These are phyloP conservation scores for Thelephora ganbajun DNA, from an alignment of 768 basidiomycete genomes.

Conservation along the genomic window DNA sequence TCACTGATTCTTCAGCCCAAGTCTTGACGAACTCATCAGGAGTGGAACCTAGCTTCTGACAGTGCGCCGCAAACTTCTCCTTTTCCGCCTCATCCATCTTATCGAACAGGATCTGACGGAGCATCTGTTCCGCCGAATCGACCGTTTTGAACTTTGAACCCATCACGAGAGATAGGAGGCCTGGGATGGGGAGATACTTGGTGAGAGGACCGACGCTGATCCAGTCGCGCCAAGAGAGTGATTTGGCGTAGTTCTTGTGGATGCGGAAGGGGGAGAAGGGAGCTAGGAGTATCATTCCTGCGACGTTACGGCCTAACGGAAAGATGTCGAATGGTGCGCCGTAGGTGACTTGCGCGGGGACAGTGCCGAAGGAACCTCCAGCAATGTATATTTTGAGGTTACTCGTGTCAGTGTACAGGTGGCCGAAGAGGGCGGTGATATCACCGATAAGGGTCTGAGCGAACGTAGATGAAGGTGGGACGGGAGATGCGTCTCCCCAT, in stretches of 20 bases:
- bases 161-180: constrained; percentile 20
- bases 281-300: constrained; percentile 31
- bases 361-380: constrained; percentile 41
- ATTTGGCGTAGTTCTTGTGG: constrained; percentile 30
- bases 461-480: constrained; percentile 21
- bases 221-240: constrained; percentile 33
- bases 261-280: constrained; percentile 32
- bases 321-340: constrained; percentile 36
- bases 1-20: constrained; percentile 26
- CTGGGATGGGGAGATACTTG: constrained; percentile 24
- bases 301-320: constrained; percentile 31
- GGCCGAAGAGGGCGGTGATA: constrained; percentile 30
- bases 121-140: constrained; percentile 26
- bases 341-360: constrained; percentile 42
- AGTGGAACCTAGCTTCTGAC: constrained; percentile 21
- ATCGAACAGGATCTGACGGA: constrained; percentile 24
- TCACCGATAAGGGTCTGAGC: constrained; percentile 28
- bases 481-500: constrained; percentile 40
- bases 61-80: constrained; percentile 25
- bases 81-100: constrained; percentile 25
- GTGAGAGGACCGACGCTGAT: constrained; percentile 31
- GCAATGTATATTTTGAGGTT: constrained; percentile 33
- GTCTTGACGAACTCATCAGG: constrained; percentile 30
- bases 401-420: constrained; percentile 30
- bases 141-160: constrained; percentile 22